Percentiles rank a stretch among this genome's conserved stretches.
Conservation (phyloP, 441 rosid genomes). For the Kokia cookei region DNA sequence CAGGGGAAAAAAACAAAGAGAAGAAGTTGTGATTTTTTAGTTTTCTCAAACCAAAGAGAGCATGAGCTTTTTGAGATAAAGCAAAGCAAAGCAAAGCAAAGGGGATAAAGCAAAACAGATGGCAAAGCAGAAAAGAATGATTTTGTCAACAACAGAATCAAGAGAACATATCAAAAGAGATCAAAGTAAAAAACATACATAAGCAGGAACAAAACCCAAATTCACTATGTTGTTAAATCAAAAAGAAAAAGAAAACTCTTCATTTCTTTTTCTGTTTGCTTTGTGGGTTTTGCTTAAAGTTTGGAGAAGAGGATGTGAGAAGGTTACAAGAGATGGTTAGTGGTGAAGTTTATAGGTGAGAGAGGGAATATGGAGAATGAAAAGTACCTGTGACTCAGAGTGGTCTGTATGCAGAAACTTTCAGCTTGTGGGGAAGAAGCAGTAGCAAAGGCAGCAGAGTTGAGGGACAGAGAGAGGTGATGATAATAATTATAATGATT, state of each 20-base stretch:
- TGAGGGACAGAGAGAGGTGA: background rate
- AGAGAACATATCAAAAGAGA: slow-evolving; percentile 10
- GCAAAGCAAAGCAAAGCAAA: slow-evolving; percentile 21
- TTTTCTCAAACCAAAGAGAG: slow-evolving; percentile 2
- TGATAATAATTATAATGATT: background rate
- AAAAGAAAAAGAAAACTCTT: background rate
- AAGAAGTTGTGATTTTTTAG: background rate
- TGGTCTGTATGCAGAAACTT: background rate
- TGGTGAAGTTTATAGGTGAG: background rate
- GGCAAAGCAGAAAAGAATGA: slow-evolving; percentile 35
- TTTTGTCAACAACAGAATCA: slow-evolving; percentile 33
- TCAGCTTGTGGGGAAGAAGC: background rate
- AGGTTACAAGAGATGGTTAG: too few relatives aligned
- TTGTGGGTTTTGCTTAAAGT: background rate
- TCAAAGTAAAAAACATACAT: slow-evolving; percentile 13
- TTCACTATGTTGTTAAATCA: background rate
- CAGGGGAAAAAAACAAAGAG: background rate
- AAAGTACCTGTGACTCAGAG: slow-evolving; percentile 7
- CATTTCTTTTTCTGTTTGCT: background rate
- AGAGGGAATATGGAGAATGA: background rate
- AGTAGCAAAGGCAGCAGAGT: background rate
- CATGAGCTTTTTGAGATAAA: background rate
- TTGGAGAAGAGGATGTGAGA: too few relatives aligned
- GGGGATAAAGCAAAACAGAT: slow-evolving; percentile 27
- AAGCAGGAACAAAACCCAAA: background rate